Evolutionary conservation across 768 basidiomycete species (phyloP).

Genomic region (Boletus reticuloceps): DNA sequence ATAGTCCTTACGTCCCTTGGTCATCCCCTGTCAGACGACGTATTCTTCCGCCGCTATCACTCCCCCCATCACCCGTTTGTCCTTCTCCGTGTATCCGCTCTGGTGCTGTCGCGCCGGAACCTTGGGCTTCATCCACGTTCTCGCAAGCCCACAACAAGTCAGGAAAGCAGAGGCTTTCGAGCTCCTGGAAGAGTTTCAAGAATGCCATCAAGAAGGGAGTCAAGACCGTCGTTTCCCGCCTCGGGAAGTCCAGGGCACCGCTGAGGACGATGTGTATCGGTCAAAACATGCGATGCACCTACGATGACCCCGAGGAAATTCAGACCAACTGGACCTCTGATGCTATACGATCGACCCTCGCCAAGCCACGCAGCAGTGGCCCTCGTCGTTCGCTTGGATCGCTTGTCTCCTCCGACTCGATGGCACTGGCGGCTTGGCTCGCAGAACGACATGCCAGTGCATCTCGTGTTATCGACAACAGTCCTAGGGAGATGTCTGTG

Average conservation of each 20-base stretch:
- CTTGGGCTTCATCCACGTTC: constrained; percentile 28
- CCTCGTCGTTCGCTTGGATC: constrained; percentile 26
- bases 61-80: constrained; percentile 33
- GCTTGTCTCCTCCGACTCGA: constrained; percentile 34
- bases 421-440: constrained; percentile 36
- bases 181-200: constrained; percentile 35
- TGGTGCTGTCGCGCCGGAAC: constrained; percentile 43
- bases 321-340: constrained; percentile 2
- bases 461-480: constrained; percentile 25
- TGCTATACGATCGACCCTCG: constrained; percentile 2
- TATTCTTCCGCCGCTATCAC: constrained; percentile 37
- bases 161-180: constrained; percentile 12
- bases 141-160: constrained; percentile 22
- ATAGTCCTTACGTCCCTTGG: constrained; percentile 58
- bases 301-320: constrained; percentile 2
- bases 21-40: constrained; percentile 39
- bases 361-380: constrained; percentile 11
- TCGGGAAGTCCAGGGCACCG: constrained; percentile 16
- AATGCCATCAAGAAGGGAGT: constrained; percentile 25
- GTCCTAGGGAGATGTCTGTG: constrained; percentile 36
- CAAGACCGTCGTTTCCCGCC: constrained; percentile 20
- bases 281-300: constrained; percentile 7
- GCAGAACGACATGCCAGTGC: constrained; percentile 35
- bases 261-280: constrained; percentile 8
- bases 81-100: constrained; percentile 36